Conservation (phyloP, 2,329 filamentous ascomycete genomes). For the Paecilomyces dactylethromorphus region DNA sequence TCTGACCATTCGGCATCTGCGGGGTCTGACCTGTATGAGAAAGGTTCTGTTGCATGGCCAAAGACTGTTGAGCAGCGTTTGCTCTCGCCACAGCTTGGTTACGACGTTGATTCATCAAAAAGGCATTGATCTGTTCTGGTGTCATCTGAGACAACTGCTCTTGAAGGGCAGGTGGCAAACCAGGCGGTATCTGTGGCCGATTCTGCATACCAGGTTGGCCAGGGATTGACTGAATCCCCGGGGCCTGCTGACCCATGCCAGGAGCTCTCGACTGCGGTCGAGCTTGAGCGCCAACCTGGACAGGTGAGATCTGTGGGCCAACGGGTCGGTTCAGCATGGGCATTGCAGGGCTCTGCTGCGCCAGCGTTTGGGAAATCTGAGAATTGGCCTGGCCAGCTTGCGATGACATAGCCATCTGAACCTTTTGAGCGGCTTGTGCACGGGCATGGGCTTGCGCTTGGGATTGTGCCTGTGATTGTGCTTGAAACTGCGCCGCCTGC, state of each 20-base stretch:
- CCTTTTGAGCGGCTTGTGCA: conserved; percentile 38
- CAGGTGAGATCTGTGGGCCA: conserved; percentile 32
- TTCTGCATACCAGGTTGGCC: conserved; percentile 24
- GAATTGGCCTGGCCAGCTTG: conserved; percentile 39
- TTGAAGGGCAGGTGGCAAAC: conserved; percentile 27
- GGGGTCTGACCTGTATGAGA: conserved; percentile 27
- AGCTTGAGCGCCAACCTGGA: conserved; percentile 24
- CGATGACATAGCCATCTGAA: conserved; percentile 40
- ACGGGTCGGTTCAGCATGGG: conserved; percentile 39
- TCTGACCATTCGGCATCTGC: conserved; percentile 24
- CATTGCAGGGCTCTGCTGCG: conserved; percentile 35
- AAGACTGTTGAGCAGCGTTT: conserved; percentile 22
- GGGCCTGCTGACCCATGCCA: conserved; percentile 25
- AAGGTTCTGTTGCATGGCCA: conserved; percentile 21
- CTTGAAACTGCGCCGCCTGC: conserved; percentile 30
- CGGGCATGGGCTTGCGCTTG: conserved; percentile 34
- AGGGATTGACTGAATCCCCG: conserved; percentile 16
- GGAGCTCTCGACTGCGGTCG: conserved; percentile 27
- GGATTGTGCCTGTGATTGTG: conserved; percentile 29
- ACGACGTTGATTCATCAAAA: conserved; percentile 28
- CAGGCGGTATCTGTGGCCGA: conserved; percentile 26
- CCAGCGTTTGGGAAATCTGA: conserved; percentile 30
- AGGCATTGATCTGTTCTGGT: conserved; percentile 25
- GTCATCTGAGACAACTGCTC: conserved; percentile 29
- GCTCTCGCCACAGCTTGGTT: conserved; percentile 23